Evolutionary conservation across 768 basidiomycete species (phyloP).

Genomic region (Cantharellus anzutake): DNA sequence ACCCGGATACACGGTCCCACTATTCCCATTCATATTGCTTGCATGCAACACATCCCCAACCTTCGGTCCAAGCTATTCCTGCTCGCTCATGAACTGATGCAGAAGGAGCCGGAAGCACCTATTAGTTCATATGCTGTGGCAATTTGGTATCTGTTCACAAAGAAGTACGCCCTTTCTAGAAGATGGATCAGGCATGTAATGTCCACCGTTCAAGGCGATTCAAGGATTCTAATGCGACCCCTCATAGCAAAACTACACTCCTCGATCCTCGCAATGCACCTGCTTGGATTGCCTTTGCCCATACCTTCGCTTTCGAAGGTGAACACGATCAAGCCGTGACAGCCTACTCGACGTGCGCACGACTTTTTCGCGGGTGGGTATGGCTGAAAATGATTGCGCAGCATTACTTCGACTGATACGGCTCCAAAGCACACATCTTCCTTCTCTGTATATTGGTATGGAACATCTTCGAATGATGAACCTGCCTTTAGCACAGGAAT

Average conservation of each 20-base stretch:
- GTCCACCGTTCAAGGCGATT: not conserved
- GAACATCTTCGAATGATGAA: constrained; percentile 89
- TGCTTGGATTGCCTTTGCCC: constrained; percentile 95
- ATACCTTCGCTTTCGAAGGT: constrained; percentile 91
- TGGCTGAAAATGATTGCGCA: not conserved
- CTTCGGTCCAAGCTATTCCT: constrained; percentile 88
- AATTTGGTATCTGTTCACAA: constrained; percentile 79
- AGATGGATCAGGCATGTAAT: constrained; percentile 78
- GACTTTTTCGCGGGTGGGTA: constrained; percentile 79
- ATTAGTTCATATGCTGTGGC: constrained; percentile 98
- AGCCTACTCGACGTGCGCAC: constrained; percentile 89
- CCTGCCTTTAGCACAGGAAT: constrained; percentile 64
- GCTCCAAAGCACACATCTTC: constrained; percentile 78
- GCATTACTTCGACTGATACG: not conserved
- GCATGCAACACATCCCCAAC: constrained; percentile 91
- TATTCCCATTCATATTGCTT: constrained; percentile 87
- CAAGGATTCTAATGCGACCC: not conserved
- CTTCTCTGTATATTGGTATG: constrained; percentile 93
- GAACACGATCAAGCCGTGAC: constrained; percentile 98
- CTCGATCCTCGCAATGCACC: constrained; percentile 95
- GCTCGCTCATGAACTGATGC: constrained; percentile 89
- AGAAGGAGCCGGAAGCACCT: constrained; percentile 80
- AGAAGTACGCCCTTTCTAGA: constrained; percentile 78
- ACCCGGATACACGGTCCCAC: constrained; percentile 78
- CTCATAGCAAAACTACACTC: constrained; percentile 70